Evolutionary conservation across 331 rosid species (phyloP), one percentile per base, ranked within the genome.

Genomic region (Quercus tomentella): DNA sequence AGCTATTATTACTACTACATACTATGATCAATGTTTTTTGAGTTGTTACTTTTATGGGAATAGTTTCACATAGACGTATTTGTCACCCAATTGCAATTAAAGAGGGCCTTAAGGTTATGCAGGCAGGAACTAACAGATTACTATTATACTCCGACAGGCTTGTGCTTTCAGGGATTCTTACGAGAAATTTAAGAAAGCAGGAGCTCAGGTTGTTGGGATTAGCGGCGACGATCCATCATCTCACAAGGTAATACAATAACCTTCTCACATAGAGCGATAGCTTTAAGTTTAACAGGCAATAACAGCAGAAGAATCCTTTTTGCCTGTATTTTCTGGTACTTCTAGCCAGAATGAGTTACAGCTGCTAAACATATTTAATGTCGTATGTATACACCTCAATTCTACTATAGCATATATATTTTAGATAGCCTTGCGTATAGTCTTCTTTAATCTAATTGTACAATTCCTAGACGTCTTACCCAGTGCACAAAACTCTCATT

Each of bases 151-250:
- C 14, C 41, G 62, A 75, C 83, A 96, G 99, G 99, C 99, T 23
- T 96, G 99, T 30, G 98, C 99, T 86, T 96, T 96, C 86, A 90
- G 99, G 88, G 99, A 96, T 80, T 96, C 98, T 62, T 96, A 96
- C 74, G 99, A 96, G 89, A 90, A 96, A 85, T 96, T 96, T 78
- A 96, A 96, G 88, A 96, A 93, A 86, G 99, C 94, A 78, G 99
- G 99, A 72, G 99, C 99, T 1, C 85, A 82, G 84, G 97, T 96
- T 72, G 83, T 96, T 23, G 99, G 99, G 72, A 91, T 96, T 30
- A 96, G 99, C 25, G 98, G 97, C 1, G 97, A 96, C 75, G 91
- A 85, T 81, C 10, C 97, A 62, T 70, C 94, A 7, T 96, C 99
- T 52, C 99, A 96, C 92, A 96, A 93, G 99, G 99, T 96, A 87